Evolutionary conservation across 306 rosid genomes (phyloP), one percentile per base, ranked within the genome.

Genomic region (Acacia crassicarpa): DNA sequence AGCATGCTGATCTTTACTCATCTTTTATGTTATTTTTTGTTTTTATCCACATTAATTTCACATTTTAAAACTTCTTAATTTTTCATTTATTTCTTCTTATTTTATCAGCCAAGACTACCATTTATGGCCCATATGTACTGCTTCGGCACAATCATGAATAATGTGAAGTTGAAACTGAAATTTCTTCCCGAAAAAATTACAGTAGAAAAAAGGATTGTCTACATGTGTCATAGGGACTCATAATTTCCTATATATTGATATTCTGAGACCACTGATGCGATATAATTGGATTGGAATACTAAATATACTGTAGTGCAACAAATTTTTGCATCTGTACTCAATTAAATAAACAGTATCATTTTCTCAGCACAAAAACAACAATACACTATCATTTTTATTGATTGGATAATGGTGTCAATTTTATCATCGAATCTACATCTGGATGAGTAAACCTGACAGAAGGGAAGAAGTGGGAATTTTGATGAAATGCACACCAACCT

Each of bases 401-500:
- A 46, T 40, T 35, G 63, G 62, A 68, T 4, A 65, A 62, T 6
- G 68, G 1, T 35, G 40, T 7, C 35, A 73, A 2, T 40, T 30
- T 25, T 43, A 56, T 33, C 32, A 66, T 75, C 13, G 38, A 48
- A 70, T 33, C 13, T 19, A 45, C 27, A 53, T 13, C 8, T 23
- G 70, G 58, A 27, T 17, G 45, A 40, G 35, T 75, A 30, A n/a
- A 66, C 9, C 25, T 63, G 61, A 54, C 61, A 54, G 61, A 19
- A 54, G 61, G 25, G 23, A 20, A 54, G 8, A 56, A n/a, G 62
- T 6, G 62, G n/a, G n/a, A 56, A 19, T 0, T 56, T 54, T 53
- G 9, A 53, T 19, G 59, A 53, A 53, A 53, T 53, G 23, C 59
- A 78, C 35, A 84, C 87, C 45, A 80, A 94, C 98, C 97, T 94